Base-by-base conservation (phyloP, 1,284 basidiomycete genomes). In the Irpex sp. region DNA sequence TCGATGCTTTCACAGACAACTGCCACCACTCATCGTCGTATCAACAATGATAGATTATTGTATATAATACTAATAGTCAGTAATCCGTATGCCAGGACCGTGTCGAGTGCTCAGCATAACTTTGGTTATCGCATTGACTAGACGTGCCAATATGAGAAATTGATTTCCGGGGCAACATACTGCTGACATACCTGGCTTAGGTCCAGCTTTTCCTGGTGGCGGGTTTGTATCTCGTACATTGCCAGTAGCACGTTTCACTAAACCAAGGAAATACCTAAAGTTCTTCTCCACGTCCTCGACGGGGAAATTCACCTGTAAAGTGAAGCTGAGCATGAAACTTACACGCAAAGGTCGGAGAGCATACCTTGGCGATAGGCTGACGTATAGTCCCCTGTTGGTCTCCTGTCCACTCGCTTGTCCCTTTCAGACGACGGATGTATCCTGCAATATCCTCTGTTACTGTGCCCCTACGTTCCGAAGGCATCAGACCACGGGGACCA, bases 401-500 rank as follows among this genome's bases (percentile, higher is more conserved):
- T 9, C 94, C 93, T 75, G 89, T 92, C 95, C 96, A 99, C 74
- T 98, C 95, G 62, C 90, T 87, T 9, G 89, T 90, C 9, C 93
- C 93, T 60, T 88, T 86, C 33, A 97, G 84, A 64, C 89, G 87
- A 68, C 86, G 82, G 63, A 99, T 89, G 63, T 92, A 94, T 13
- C 87, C 86, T 13, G 80, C 87, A 62, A 97, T 82, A 64, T 97
- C 93, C 60, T 94, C 90, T 0, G 93, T 93, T 6, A 98, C 97
- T 0, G 96, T 97, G 2, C 97, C 97, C 67, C 97, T 85, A 76
- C 96, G 90, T 65, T 91, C 91, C 6, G 92, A 93, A 13, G 97
- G 97, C 95, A 99, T 98, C 60, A 99, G 78, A 65, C 96, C 96
- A 65, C 94, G 89, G 50, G 95, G 96, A 72, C 97, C 97, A 31